Evolutionary conservation across 164 flowering plant genomes (phyloP).

Genomic region (Tetracentron sinense): DNA sequence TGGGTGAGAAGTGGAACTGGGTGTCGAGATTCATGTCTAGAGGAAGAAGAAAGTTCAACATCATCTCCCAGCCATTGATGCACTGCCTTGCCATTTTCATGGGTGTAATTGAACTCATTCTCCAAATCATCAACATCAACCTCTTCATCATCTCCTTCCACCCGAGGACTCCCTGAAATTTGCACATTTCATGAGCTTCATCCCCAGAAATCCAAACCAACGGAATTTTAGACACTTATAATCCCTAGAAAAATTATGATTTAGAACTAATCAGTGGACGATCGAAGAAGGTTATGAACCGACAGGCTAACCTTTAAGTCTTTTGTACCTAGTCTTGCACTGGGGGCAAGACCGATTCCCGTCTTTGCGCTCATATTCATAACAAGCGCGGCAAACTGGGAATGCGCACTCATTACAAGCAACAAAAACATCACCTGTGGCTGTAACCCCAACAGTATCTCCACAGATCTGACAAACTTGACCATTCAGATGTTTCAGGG

Average conservation of each 20-base stretch:
- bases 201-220: background rate
- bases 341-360: slow-evolving; percentile 92
- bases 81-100: slow-evolving; percentile 47
- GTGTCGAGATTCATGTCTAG: slow-evolving; percentile 73
- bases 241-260: background rate
- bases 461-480: slow-evolving; percentile 97
- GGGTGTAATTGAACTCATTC: slow-evolving; percentile 72
- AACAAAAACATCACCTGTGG: slow-evolving; percentile 76
- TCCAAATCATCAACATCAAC: slow-evolving; percentile 93
- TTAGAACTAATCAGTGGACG: background rate
- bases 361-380: slow-evolving; percentile 95
- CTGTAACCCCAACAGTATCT: slow-evolving; percentile 75
- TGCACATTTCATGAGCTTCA: slow-evolving; percentile 2
- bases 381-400: slow-evolving; percentile 95
- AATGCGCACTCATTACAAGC: slow-evolving; percentile 99
- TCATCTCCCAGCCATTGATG: slow-evolving; percentile 79
- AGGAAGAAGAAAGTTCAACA: slow-evolving; percentile 71
- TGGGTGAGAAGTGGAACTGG: slow-evolving; percentile 89
- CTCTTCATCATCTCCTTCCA: slow-evolving; percentile 97
- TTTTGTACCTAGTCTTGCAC: slow-evolving; percentile 94
- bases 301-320: slow-evolving; percentile 69
- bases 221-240: background rate
- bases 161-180: slow-evolving; percentile 84
- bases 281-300: background rate
- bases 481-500: slow-evolving; percentile 65